These are phyloP conservation scores for Kurtzmaniella fragi DNA, from an alignment of 805 yeast species.

Conservation along the genomic window DNA sequence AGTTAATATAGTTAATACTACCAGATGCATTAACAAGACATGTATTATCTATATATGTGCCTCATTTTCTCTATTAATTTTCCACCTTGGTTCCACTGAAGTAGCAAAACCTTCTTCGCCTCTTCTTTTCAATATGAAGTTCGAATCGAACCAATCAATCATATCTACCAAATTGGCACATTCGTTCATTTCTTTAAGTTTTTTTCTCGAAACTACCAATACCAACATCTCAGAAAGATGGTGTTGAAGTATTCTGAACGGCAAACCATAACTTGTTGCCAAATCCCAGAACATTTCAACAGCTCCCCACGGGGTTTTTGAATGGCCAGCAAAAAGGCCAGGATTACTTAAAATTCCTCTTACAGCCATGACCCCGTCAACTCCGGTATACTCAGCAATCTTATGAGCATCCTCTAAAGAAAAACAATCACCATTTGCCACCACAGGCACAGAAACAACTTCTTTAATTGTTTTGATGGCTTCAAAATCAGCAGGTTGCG, in stretches of 20 bases:
- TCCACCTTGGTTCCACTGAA: slow-evolving; percentile 32
- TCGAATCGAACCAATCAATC: slow-evolving; percentile 75
- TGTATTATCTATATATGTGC: slow-evolving; percentile 7
- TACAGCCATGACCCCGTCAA: slow-evolving; percentile 94
- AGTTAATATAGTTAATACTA: not conserved
- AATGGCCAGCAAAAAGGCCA: slow-evolving; percentile 73
- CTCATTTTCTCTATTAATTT: slow-evolving; percentile 4
- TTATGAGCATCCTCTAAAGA: slow-evolving; percentile 54
- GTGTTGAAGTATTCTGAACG: slow-evolving; percentile 79
- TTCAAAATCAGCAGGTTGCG: slow-evolving; percentile 76
- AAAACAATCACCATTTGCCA: slow-evolving; percentile 98
- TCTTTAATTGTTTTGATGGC: slow-evolving; percentile 68
- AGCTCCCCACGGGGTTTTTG: slow-evolving; percentile 84
- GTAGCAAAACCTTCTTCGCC: slow-evolving; percentile 70
- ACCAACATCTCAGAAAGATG: slow-evolving; percentile 87
- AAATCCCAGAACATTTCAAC: slow-evolving; percentile 80
- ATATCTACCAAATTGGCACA: slow-evolving; percentile 54
- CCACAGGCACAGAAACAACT: slow-evolving; percentile 64
- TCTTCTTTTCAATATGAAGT: slow-evolving; percentile 60
- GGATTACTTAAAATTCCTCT: slow-evolving; percentile 86
- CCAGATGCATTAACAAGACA: not conserved
- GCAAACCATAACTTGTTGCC: slow-evolving; percentile 75
- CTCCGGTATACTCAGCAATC: slow-evolving; percentile 65
- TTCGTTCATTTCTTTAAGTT: slow-evolving; percentile 56
- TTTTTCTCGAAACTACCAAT: slow-evolving; percentile 31